These are phyloP conservation scores for Prunus yedoensis DNA, from an alignment of 331 rosid species.

Conservation along the genomic window DNA sequence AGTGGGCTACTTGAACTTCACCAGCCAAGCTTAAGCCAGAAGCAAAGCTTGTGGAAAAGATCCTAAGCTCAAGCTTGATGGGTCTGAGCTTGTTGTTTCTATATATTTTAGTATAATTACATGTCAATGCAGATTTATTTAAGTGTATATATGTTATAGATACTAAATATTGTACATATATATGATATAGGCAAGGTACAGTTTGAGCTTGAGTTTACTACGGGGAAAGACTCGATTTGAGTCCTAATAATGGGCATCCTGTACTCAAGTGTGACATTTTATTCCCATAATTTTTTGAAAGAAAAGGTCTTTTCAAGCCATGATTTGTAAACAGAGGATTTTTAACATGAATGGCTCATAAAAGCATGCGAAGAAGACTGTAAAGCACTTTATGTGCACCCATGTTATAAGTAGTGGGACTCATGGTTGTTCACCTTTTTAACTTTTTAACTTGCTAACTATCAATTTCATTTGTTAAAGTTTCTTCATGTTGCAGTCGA, in stretches of 20 bases:
- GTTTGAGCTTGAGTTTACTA: neutral
- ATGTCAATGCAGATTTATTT: no score
- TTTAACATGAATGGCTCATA: neutral
- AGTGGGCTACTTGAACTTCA: neutral
- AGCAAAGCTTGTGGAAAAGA: neutral
- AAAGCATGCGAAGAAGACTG: neutral
- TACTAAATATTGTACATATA: neutral
- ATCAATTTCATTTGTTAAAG: neutral
- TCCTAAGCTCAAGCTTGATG: neutral
- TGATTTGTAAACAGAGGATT: neutral
- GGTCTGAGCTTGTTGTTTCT: neutral
- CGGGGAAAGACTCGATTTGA: neutral
- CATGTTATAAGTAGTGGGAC: conserved; percentile 3
- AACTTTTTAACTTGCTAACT: neutral
- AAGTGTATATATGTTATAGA: neutral
- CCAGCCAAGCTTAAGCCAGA: neutral
- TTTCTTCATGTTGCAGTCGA: conserved; percentile 11
- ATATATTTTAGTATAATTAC: neutral
- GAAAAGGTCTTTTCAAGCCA: neutral
- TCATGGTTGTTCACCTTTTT: conserved; percentile 2
- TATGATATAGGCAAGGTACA: neutral
- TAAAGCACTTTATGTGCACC: neutral
- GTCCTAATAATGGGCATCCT: neutral
- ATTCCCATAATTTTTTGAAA: neutral
- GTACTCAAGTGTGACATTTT: neutral